Conservation (phyloP, 2,329 filamentous ascomycete species). For the Ascochyta viciae-villosae region DNA sequence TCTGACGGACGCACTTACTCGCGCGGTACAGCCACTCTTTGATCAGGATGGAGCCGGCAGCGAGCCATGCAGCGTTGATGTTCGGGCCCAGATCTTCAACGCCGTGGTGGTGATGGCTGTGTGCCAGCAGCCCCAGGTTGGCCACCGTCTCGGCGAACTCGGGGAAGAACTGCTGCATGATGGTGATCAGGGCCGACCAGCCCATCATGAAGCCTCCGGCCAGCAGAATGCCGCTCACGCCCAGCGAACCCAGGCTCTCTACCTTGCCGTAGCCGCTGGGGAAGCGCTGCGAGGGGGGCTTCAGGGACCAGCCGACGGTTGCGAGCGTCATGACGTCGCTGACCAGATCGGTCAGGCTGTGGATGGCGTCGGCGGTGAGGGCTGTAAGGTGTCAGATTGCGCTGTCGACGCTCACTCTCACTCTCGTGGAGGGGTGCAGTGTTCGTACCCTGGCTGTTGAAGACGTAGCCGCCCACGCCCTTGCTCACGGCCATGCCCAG, state of each 20-base stretch:
- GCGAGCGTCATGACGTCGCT: conserved; percentile 93
- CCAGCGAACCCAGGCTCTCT: conserved; percentile 92
- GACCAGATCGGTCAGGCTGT: conserved; percentile 92
- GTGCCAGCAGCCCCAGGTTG: conserved; percentile 54
- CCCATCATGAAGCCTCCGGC: conserved; percentile 93
- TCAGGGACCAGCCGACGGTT: conserved; percentile 92
- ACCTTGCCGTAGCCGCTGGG: conserved; percentile 95
- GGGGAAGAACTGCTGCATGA: conserved; percentile 58
- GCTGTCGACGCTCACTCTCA: not conserved
- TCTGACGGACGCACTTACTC: conserved; percentile 62
- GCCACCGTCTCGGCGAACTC: conserved; percentile 53
- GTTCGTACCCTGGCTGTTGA: conserved; percentile 77
- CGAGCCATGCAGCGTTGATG: conserved; percentile 93
- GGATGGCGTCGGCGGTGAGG: conserved; percentile 91
- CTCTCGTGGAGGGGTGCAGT: not conserved
- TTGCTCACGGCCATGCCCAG: conserved; percentile 94
- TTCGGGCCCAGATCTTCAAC: conserved; percentile 72
- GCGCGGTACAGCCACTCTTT: conserved; percentile 98
- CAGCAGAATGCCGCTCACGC: conserved; percentile 89
- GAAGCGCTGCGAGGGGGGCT: conserved; percentile 81
- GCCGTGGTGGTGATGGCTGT: conserved; percentile 70
- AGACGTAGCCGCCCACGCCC: conserved; percentile 88
- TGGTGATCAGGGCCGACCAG: conserved; percentile 67
- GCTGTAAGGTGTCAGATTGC: conserved; percentile 54
- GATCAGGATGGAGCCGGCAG: conserved; percentile 84